phyloP scores from a whole-genome alignment of 805 yeast genomes.

The Barnettozyma wickerhamii region DNA sequence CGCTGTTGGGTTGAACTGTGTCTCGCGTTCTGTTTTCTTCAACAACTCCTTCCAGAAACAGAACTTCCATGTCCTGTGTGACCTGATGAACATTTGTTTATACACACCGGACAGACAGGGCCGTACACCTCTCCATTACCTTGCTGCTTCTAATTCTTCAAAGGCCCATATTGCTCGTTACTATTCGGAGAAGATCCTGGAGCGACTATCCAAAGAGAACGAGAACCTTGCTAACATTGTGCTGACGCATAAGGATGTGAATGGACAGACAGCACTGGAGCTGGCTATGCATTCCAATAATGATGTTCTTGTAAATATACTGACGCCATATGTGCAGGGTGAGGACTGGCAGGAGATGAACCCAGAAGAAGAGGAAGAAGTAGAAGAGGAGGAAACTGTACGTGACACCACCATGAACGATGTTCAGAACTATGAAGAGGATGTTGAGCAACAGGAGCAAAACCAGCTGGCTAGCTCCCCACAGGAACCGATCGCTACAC shows the following conservation, averaged over 20 bases:
- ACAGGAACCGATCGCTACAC: slow-evolving; percentile 5
- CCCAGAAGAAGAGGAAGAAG: not conserved
- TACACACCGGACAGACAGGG: slow-evolving; percentile 70
- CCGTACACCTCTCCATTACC: slow-evolving; percentile 69
- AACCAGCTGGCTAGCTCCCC: too few species aligned
- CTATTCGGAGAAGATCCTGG: slow-evolving; percentile 48
- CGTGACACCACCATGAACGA: too few species aligned
- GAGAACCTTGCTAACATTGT: slow-evolving; percentile 49
- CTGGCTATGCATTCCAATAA: slow-evolving; percentile 61
- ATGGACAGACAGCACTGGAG: slow-evolving; percentile 85
- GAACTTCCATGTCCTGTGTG: slow-evolving; percentile 54
- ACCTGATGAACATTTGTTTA: slow-evolving; percentile 59
- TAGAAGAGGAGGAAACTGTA: not conserved
- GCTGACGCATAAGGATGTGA: slow-evolving; percentile 70
- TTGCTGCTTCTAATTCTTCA: slow-evolving; percentile 48
- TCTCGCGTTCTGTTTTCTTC: slow-evolving; percentile 65
- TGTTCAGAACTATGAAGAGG: slow-evolving; percentile 10
- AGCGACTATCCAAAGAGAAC: slow-evolving; percentile 36
- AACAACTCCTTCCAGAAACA: slow-evolving; percentile 66
- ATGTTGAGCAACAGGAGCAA: not conserved
- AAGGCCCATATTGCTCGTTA: slow-evolving; percentile 48
- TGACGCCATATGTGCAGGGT: slow-evolving; percentile 29
- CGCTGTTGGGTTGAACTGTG: slow-evolving; percentile 60
- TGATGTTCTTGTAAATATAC: slow-evolving; percentile 36
- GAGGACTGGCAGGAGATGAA: not conserved